Evolutionary conservation across 495 filamentous ascomycete genomes (phyloP), one percentile per base, ranked within the genome.

Genomic region (Neohortaea acidophila): DNA sequence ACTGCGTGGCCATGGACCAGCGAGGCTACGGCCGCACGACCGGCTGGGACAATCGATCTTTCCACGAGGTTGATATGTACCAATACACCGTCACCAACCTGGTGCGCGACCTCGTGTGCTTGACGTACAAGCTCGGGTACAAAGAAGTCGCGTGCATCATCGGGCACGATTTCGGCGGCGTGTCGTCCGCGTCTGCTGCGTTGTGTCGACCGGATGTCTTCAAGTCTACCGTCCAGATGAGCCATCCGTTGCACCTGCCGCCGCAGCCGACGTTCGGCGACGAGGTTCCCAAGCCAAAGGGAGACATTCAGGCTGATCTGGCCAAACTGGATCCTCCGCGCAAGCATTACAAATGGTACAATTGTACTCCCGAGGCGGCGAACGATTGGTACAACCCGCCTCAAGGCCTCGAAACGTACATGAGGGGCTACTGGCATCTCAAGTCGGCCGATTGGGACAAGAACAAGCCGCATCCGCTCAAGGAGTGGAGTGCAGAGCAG

Each of bases 341-440:
- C 25, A 80, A 80, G 44, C 73, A 81, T 44, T 81, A 81, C 59
- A 77, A 74, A 51, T 73, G 66, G 68, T 79, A 80, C 53, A 79
- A 80, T 49, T 75, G 71, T 0, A 73, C 68, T 13, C 38, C 61
- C 0, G 36, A 54, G 2, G 75, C 75, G 1, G 69, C 64, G 21
- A n/a, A 26, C 0, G 72, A 81, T 15, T 80, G 78, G 75, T 59
- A 61, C n/a, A 43, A 49, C 12, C 65, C 68, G 3, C 41, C 52
- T 0, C 61, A 69, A 40, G 70, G 72, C 3, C 58, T 81, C 13
- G 59, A 64, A 25, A 50, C 49, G 7, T 81, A 80, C 40, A 53
- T 80, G 21, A 63, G 76, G 2, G 73, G 76, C 8, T 82, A 80
- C 50, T 71, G 80, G 41, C 68, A 79, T 52, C 57, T 81, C 13